Conservation (phyloP, 1,139 yeast genomes). For the Hemisphaericaspora lyxosophila region DNA sequence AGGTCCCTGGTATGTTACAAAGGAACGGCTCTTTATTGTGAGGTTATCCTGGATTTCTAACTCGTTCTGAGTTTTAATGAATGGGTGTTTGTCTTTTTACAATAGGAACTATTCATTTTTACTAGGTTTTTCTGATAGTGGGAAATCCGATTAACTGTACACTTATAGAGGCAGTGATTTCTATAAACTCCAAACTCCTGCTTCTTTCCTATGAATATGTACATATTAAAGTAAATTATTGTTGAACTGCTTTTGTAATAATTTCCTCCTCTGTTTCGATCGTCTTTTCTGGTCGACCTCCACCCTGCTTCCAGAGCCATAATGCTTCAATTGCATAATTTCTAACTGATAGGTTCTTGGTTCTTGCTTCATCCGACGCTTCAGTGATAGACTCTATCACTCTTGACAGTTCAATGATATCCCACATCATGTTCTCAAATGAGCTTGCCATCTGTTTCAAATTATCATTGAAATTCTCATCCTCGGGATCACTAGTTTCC, state of each 20-base stretch:
- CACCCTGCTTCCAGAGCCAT: slow-evolving; percentile 90
- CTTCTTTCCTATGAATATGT: slow-evolving; percentile 6
- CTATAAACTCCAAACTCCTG: slow-evolving; percentile 4
- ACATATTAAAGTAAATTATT: slow-evolving; percentile 4
- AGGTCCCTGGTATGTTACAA: slow-evolving; percentile 1
- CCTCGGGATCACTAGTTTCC: slow-evolving; percentile 25
- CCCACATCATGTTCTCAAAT: slow-evolving; percentile 74
- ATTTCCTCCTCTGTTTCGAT: slow-evolving; percentile 14
- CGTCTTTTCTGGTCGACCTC: slow-evolving; percentile 43
- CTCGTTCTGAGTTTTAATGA: slow-evolving; percentile 1
- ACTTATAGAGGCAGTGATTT: neutral
- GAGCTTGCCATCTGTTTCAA: slow-evolving; percentile 37
- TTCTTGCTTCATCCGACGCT: slow-evolving; percentile 68
- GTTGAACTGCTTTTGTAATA: slow-evolving; percentile 12
- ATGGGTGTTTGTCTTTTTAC: neutral
- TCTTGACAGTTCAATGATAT: slow-evolving; percentile 61
- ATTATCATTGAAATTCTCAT: slow-evolving; percentile 38
- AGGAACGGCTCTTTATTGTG: neutral
- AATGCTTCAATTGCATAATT: slow-evolving; percentile 90
- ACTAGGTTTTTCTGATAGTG: slow-evolving; percentile 2
- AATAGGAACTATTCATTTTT: neutral
- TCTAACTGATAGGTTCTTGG: slow-evolving; percentile 71
- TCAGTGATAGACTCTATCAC: slow-evolving; percentile 71
- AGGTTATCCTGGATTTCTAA: neutral
- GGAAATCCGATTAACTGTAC: slow-evolving; percentile 3